Percentiles rank a stretch among this genome's conserved stretches.
These are phyloP conservation scores for Amniculicola lignicola DNA, from an alignment of 495 filamentous ascomycete species.

Conservation along the genomic window DNA sequence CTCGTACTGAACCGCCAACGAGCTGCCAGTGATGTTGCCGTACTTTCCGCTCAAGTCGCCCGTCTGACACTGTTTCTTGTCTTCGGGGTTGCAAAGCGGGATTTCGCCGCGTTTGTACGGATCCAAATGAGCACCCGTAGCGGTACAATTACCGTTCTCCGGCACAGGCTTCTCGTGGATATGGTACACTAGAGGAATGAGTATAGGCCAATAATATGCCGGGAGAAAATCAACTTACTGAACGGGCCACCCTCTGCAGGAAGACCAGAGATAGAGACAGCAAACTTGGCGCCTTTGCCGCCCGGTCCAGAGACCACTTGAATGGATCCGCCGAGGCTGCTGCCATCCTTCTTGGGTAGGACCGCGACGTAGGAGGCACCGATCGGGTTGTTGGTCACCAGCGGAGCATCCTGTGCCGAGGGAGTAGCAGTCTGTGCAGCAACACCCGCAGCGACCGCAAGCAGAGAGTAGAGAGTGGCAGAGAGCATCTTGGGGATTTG, in stretches of 20 bases:
- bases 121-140: constrained; percentile 65
- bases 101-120: constrained; percentile 63
- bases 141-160: constrained; percentile 72
- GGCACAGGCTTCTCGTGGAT: constrained; percentile 74
- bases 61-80: constrained; percentile 71
- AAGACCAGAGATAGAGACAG: constrained; percentile 61
- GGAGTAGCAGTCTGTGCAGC: constrained; percentile 45
- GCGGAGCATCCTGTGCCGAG: constrained; percentile 46
- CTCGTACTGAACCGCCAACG: constrained; percentile 48
- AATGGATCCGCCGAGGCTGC: constrained; percentile 60
- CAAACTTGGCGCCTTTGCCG: constrained; percentile 63
- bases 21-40: constrained; percentile 56
- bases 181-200: constrained; percentile 63
- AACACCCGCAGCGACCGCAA: constrained; percentile 46
- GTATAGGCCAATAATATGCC: background rate
- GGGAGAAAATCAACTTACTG: constrained; percentile 50
- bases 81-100: constrained; percentile 58
- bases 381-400: constrained; percentile 59
- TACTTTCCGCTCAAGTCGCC: constrained; percentile 85
- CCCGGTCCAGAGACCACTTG: constrained; percentile 51
- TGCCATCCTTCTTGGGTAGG: constrained; percentile 55
- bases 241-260: constrained; percentile 66
- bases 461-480: constrained; percentile 37
- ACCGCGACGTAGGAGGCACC: constrained; percentile 58
- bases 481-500: background rate